These are phyloP conservation scores for Ilyonectria mors-panacis DNA, from an alignment of 2,329 filamentous ascomycete species.

Conservation along the genomic window DNA sequence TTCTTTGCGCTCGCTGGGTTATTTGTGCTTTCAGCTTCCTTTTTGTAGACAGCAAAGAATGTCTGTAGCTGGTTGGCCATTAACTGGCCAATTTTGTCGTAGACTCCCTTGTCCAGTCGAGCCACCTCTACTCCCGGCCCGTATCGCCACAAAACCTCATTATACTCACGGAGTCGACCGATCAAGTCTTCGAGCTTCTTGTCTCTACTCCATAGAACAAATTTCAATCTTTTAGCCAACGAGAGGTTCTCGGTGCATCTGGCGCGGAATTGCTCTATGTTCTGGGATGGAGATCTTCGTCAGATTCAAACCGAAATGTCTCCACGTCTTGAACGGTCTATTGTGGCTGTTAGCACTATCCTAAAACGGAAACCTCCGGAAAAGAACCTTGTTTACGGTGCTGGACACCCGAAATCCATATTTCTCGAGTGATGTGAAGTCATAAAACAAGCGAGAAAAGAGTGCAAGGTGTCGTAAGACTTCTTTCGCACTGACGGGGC, in stretches of 20 bases:
- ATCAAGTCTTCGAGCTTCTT: background rate
- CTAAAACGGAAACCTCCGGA: background rate
- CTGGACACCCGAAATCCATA: background rate
- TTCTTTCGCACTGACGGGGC: background rate
- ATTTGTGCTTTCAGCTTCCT: background rate
- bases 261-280: background rate
- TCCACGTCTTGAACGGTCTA: background rate
- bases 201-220: background rate
- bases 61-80: background rate
- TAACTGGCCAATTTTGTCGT: background rate
- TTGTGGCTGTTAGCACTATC: background rate
- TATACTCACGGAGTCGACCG: background rate
- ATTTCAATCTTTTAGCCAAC: background rate
- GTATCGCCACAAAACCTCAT: background rate
- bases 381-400: background rate
- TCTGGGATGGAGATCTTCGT: background rate
- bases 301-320: background rate
- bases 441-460: background rate
- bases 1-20: background rate
- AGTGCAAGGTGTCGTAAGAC: background rate
- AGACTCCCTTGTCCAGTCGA: background rate
- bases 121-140: background rate
- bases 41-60: background rate
- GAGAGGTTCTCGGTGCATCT: background rate
- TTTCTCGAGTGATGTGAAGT: background rate